Percentiles rank a stretch among this genome's conserved stretches.
Conservation (phyloP, 768 basidiomycete species). For the Mycena venus region DNA sequence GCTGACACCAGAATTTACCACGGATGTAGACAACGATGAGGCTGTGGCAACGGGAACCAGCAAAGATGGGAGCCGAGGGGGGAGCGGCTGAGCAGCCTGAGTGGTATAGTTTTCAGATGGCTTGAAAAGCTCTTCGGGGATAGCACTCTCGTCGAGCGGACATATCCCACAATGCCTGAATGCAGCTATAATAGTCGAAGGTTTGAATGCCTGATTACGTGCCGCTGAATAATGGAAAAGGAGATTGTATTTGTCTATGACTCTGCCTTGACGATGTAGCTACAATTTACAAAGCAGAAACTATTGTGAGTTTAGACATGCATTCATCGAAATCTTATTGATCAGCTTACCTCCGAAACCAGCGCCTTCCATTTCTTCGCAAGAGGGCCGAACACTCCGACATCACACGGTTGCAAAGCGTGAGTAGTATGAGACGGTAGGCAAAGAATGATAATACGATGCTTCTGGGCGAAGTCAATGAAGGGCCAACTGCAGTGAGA, state of each 20-base stretch:
- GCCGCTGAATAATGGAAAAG: slow-evolving; percentile 26
- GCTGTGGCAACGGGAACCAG: background rate
- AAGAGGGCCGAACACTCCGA: slow-evolving; percentile 53
- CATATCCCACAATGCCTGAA: slow-evolving; percentile 33
- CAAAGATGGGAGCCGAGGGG: background rate
- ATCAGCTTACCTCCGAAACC: background rate
- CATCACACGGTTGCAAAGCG: slow-evolving; percentile 51
- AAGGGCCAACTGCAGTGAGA: slow-evolving; percentile 36
- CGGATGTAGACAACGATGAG: background rate
- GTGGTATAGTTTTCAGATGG: slow-evolving; percentile 14
- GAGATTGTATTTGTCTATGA: slow-evolving; percentile 34
- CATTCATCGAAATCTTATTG: no score
- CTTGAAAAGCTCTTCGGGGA: slow-evolving; percentile 11
- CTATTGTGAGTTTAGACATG: background rate
- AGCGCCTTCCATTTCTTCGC: slow-evolving; percentile 33
- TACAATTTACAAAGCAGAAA: background rate
- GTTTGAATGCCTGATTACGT: slow-evolving; percentile 22
- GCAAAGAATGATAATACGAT: slow-evolving; percentile 48
- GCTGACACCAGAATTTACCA: no score
- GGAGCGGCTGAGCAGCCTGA: slow-evolving; percentile 13
- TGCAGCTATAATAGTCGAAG: slow-evolving; percentile 26
- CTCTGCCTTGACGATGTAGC: background rate
- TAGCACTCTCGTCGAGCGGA: slow-evolving; percentile 29
- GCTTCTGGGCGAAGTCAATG: slow-evolving; percentile 31
- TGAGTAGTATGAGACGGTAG: slow-evolving; percentile 55